Percentiles rank a stretch among this genome's conserved stretches.
Evolutionary conservation across 306 rosid genomes (phyloP).

Genomic region (Castanopsis chinensis): DNA sequence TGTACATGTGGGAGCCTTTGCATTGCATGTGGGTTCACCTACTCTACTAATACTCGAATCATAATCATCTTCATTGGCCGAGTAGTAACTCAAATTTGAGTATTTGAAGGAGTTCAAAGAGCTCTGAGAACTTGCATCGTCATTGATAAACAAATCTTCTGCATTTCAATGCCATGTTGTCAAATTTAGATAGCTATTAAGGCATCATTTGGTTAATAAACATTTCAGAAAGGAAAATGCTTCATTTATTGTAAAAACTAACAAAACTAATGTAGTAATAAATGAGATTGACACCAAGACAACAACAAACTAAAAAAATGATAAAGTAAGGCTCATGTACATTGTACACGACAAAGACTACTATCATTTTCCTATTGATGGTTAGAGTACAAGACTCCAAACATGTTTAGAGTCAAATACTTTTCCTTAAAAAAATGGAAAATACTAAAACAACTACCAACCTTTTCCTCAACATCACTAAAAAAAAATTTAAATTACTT

Average conservation of each 20-base stretch:
- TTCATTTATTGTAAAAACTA: neutral
- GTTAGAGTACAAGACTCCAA: too few relatives aligned
- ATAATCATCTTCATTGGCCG: constrained; percentile 47
- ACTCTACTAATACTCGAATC: neutral
- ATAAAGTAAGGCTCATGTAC: too few relatives aligned
- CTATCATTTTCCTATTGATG: too few relatives aligned
- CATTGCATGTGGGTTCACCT: constrained; percentile 24
- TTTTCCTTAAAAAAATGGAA: too few relatives aligned
- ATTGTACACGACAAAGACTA: too few relatives aligned
- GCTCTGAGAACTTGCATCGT: constrained; percentile 54
- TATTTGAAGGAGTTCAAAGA: constrained; percentile 58
- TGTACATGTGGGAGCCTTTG: constrained; percentile 40
- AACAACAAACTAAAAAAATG: too few relatives aligned
- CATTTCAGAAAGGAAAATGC: too few relatives aligned
- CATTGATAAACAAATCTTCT: constrained; percentile 43
- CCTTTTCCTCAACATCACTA: too few relatives aligned
- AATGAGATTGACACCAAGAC: neutral
- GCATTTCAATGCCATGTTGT: constrained; percentile 6
- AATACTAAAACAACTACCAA: too few relatives aligned
- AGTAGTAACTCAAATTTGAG: constrained; percentile 43
- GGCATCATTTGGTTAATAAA: too few relatives aligned
- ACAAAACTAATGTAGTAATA: neutral
- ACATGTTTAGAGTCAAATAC: too few relatives aligned
- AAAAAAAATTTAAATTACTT: too few relatives aligned
- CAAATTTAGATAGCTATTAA: neutral